Conservation (phyloP, 1,284 basidiomycete genomes). For the Wolfiporia cocos region DNA sequence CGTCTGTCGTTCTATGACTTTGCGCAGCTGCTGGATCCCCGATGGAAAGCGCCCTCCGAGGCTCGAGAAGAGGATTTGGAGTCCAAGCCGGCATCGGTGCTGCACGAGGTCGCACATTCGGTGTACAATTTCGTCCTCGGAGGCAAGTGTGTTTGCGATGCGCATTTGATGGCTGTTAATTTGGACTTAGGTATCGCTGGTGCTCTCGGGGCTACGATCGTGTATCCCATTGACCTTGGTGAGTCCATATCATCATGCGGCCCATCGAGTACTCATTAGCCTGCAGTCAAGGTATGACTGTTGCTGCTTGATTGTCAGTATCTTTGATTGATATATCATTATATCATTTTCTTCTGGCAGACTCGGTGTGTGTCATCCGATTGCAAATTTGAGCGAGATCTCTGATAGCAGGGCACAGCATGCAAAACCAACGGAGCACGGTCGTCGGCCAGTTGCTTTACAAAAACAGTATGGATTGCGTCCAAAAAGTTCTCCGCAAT, state of each 20-base stretch:
- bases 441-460: constrained; percentile 94
- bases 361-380: constrained; percentile 49
- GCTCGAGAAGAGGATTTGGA: constrained; percentile 28
- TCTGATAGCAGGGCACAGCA: constrained; percentile 53
- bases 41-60: constrained; percentile 70
- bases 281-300: constrained; percentile 57
- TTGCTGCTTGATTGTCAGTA: too few relatives aligned
- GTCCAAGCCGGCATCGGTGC: constrained; percentile 32
- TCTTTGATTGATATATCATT: neutral
- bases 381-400: too few relatives aligned
- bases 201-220: constrained; percentile 87
- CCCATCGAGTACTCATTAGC: constrained; percentile 2
- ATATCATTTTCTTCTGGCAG: too few relatives aligned
- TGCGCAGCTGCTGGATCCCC: constrained; percentile 81
- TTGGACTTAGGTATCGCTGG: constrained; percentile 69
- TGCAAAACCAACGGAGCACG: constrained; percentile 96
- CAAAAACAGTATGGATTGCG: constrained; percentile 93
- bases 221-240: constrained; percentile 94
- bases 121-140: constrained; percentile 88
- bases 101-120: constrained; percentile 53
- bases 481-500: constrained; percentile 90
- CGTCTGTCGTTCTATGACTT: constrained; percentile 84
- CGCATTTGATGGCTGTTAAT: constrained; percentile 1
- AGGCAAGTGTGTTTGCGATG: constrained; percentile 42
- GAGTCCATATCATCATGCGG: constrained; percentile 25